These are phyloP conservation scores for Fusarium foetens DNA, from an alignment of 2,329 filamentous ascomycete species.

Conservation along the genomic window DNA sequence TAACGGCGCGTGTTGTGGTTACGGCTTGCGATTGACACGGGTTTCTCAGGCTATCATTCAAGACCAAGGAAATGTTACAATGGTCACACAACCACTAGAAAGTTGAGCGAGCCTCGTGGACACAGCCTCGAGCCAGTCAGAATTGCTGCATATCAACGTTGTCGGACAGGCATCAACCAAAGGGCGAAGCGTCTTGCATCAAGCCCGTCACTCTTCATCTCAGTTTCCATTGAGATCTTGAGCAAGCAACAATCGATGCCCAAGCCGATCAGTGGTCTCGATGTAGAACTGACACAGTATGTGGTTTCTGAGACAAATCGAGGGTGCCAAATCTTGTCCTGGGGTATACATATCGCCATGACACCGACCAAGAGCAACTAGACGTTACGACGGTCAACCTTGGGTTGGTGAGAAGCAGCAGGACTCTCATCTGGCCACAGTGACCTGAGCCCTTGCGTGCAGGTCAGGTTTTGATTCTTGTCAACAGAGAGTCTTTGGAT, in stretches of 20 bases:
- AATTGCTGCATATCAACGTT: slow-evolving; percentile 23
- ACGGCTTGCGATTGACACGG: slow-evolving; percentile 38
- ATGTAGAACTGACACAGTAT: background rate
- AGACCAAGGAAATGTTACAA: slow-evolving; percentile 2
- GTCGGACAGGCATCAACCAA: background rate
- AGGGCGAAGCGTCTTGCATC: background rate
- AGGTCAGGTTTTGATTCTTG: background rate
- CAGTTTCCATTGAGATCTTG: background rate
- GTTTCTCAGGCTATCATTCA: slow-evolving; percentile 6
- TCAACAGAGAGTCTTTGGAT: background rate
- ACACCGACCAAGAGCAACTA: background rate
- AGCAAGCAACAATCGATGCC: background rate
- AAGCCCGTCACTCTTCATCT: background rate
- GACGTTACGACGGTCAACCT: background rate
- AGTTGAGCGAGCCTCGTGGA: background rate
- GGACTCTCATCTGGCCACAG: background rate
- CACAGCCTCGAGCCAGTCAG: slow-evolving; percentile 25
- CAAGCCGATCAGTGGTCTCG: background rate
- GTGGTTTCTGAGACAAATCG: background rate
- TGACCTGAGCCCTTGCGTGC: background rate
- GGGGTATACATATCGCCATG: background rate
- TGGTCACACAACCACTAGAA: background rate
- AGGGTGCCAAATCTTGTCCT: background rate
- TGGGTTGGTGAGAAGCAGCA: background rate
- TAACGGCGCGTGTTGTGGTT: slow-evolving; percentile 28